Percentiles rank a stretch among this genome's conserved stretches.
phyloP scores from a whole-genome alignment of 345 rosid genomes.

The Eucalyptus rudis region DNA sequence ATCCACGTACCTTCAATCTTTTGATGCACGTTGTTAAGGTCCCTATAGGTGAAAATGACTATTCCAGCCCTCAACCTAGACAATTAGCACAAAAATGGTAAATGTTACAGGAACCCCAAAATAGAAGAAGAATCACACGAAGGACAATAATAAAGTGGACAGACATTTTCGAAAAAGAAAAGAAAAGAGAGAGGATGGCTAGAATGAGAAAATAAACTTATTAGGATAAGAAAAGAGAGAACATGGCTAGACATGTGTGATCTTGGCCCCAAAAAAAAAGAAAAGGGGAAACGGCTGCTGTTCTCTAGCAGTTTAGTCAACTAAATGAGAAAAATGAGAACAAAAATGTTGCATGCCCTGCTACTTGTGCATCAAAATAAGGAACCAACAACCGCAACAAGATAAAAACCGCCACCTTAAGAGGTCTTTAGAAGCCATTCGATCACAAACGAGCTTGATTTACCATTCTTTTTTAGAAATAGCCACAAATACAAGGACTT shows the following conservation, averaged over 20 bases:
- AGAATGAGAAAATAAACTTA: not conserved
- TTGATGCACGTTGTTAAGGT: slow-evolving; percentile 42
- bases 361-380: not conserved
- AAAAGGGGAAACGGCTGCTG: not conserved
- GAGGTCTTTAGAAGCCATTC: not conserved
- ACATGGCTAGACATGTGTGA: not conserved
- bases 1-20: slow-evolving; percentile 67
- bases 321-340: not conserved
- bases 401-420: not conserved
- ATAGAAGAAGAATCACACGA: not conserved
- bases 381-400: not conserved
- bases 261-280: not conserved
- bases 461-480: not conserved
- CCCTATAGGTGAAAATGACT: slow-evolving; percentile 83
- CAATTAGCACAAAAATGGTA: not conserved
- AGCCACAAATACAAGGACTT: not conserved
- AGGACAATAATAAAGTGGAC: not conserved
- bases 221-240: not conserved
- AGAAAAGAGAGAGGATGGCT: not conserved
- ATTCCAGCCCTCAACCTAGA: slow-evolving; percentile 58
- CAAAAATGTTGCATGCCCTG: not conserved
- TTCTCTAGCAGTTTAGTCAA: not conserved
- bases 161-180: not conserved
- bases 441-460: not conserved
- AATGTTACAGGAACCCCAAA: not conserved